Base-by-base conservation (phyloP, 306 rosid genomes). In the Astragalus membranaceus region DNA sequence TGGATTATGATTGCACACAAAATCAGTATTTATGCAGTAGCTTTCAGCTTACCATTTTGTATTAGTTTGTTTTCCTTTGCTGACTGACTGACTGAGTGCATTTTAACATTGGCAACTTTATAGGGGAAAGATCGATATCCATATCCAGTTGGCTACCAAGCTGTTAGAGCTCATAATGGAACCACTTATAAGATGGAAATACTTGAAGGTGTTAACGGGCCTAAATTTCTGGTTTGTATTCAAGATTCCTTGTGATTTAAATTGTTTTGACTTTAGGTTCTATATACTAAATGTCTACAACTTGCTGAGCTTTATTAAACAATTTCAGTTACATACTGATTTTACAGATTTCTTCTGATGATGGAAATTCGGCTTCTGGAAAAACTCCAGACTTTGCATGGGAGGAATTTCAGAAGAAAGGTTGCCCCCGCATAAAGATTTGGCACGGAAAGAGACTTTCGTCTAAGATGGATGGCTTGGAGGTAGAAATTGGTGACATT, bases 111-210 rank as follows among this genome's bases (percentile, higher is more conserved):
- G 78, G 39, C 26, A 30, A 11, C 33, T 29, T 70, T 81, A 52
- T 55, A 92, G 98, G 96, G 98, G 60, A 92, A 90, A 78, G 98
- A 88, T 71, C 92, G 98, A 7, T 88, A 85, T 86, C 96, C 96
- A 23, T 92, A 90, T 90, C 96, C 91, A 4, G 83, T 90, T 67
- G 96, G 93, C 51, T 90, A 88, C 74, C 76, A 70, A 75, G 96
- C 85, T 53, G 53, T 76, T 82, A 88, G 93, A 73, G 88, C 84
- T 75, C 83, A 80, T 64, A 83, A 86, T 75, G 96, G 94, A 65
- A 79, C 54, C 51, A 75, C 78, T n/a, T 85, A 85, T 67, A 88
- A 81, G 78, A 85, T 86, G 91, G 92, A 92, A 72, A 84, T 92
- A 58, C 85, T 75, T 12, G 95, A 92, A 80, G 96, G 98, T 59